Evolutionary conservation across 345 rosid genomes (phyloP).

Genomic region (Viola odorata): DNA sequence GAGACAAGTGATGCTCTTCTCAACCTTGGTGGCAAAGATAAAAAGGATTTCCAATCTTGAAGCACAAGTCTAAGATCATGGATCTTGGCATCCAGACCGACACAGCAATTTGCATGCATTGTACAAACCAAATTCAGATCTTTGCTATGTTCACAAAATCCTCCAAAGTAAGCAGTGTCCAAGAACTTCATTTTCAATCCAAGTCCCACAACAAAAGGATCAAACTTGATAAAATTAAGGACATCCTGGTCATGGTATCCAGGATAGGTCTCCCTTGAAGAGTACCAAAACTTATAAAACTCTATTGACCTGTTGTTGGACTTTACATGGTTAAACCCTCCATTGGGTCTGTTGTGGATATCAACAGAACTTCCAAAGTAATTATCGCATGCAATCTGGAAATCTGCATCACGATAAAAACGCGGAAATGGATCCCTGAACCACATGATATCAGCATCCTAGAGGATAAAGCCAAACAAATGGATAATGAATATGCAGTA

Average conservation of each 20-base stretch:
- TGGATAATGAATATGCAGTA: conserved; percentile 11
- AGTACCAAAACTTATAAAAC: conserved; percentile 80
- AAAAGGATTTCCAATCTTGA: conserved; percentile 62
- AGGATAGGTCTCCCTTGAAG: conserved; percentile 48
- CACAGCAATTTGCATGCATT: conserved; percentile 89
- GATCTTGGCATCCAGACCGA: conserved; percentile 70
- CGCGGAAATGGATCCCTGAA: conserved; percentile 72
- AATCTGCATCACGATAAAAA: conserved; percentile 60
- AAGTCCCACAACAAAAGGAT: conserved; percentile 38
- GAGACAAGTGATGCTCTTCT: conserved; percentile 36
- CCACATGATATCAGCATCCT: conserved; percentile 98
- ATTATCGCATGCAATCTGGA: conserved; percentile 84
- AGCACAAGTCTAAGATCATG: conserved; percentile 72
- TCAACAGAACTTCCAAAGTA: conserved; percentile 48
- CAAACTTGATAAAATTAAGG: conserved; percentile 55
- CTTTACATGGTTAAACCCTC: conserved; percentile 63
- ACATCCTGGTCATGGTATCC: conserved; percentile 76
- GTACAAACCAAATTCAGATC: conserved; percentile 70
- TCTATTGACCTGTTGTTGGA: conserved; percentile 66
- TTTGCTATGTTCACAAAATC: conserved; percentile 79
- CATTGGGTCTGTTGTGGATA: conserved; percentile 55
- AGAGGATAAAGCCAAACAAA: conserved; percentile 14
- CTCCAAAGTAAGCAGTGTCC: conserved; percentile 73
- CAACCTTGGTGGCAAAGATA: conserved; percentile 49
- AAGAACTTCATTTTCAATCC: conserved; percentile 65